phyloP scores from a whole-genome alignment of 768 basidiomycete species.

The Coprinellus aureogranulatus region DNA sequence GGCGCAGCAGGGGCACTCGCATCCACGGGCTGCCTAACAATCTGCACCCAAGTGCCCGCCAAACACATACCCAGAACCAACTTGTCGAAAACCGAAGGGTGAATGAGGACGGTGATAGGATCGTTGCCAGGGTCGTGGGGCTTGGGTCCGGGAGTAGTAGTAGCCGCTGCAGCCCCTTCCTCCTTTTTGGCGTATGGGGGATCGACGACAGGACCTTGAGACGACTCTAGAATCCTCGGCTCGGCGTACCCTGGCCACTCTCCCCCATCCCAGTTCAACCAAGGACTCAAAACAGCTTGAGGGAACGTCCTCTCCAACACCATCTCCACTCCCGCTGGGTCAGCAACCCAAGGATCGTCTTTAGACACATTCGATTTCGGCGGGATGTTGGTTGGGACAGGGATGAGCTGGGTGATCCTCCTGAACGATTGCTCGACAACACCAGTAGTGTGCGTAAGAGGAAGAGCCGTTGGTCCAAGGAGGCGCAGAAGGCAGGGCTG shows the following conservation, averaged over 20 bases:
- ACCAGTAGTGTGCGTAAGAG: slow-evolving; percentile 62
- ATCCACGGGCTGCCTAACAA: slow-evolving; percentile 36
- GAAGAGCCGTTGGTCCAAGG: slow-evolving; percentile 56
- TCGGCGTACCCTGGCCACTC: slow-evolving; percentile 31
- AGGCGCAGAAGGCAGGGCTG: slow-evolving; percentile 18
- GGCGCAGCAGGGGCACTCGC: slow-evolving; percentile 15
- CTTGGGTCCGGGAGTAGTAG: slow-evolving; percentile 21
- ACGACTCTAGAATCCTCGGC: slow-evolving; percentile 37
- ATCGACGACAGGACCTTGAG: slow-evolving; percentile 28
- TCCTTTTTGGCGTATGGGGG: slow-evolving; percentile 5
- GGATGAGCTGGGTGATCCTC: slow-evolving; percentile 48
- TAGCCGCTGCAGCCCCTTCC: slow-evolving; percentile 7
- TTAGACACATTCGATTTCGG: slow-evolving; percentile 23
- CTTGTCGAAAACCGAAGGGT: slow-evolving; percentile 37
- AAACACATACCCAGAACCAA: slow-evolving; percentile 53
- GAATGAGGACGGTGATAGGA: slow-evolving; percentile 57
- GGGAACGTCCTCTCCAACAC: slow-evolving; percentile 34
- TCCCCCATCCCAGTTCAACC: slow-evolving; percentile 41
- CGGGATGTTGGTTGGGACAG: slow-evolving; percentile 26
- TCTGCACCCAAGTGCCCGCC: slow-evolving; percentile 67
- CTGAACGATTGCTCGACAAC: slow-evolving; percentile 67
- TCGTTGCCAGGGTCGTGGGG: slow-evolving; percentile 55
- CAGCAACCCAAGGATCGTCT: slow-evolving; percentile 22
- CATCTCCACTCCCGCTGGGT: slow-evolving; percentile 28
- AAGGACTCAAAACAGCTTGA: slow-evolving; percentile 39